Conservation (phyloP, 2,329 filamentous ascomycete species). For the Aureobasidium sp. region DNA sequence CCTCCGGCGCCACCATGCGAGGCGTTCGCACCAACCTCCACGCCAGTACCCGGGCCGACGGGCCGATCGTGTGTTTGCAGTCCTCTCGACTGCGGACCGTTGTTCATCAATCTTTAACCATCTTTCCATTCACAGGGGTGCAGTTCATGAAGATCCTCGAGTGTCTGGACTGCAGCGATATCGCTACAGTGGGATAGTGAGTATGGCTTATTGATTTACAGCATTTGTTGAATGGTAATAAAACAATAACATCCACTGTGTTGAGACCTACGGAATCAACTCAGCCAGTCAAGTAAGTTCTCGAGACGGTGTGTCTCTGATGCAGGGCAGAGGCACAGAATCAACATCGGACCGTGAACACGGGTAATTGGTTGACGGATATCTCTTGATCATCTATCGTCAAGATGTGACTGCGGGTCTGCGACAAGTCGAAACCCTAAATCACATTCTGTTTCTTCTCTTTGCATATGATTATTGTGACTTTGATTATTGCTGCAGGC, state of each 20-base stretch:
- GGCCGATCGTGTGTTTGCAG: not conserved
- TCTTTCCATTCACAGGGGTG: not conserved
- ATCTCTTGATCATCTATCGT: not conserved
- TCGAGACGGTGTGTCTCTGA: no score
- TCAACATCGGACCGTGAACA: not conserved
- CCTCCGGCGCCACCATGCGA: no score
- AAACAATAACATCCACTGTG: no score
- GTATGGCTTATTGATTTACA: no score
- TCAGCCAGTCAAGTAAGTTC: no score
- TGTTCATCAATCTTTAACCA: constrained; percentile 2
- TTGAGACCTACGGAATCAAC: no score
- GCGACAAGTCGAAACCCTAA: not conserved
- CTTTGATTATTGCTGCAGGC: not conserved
- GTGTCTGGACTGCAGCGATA: no score
- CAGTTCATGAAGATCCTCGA: no score
- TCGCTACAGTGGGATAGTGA: no score
- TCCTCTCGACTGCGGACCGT: not conserved
- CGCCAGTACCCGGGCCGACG: not conserved
- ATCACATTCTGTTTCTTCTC: not conserved
- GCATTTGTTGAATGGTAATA: no score
- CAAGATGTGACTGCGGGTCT: not conserved
- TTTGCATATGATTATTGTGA: not conserved
- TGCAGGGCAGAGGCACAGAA: not conserved
- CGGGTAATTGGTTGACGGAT: not conserved
- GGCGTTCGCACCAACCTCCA: constrained; percentile 6